Conservation (phyloP, 177 flowering plant species). For the Vitis hybrid region DNA sequence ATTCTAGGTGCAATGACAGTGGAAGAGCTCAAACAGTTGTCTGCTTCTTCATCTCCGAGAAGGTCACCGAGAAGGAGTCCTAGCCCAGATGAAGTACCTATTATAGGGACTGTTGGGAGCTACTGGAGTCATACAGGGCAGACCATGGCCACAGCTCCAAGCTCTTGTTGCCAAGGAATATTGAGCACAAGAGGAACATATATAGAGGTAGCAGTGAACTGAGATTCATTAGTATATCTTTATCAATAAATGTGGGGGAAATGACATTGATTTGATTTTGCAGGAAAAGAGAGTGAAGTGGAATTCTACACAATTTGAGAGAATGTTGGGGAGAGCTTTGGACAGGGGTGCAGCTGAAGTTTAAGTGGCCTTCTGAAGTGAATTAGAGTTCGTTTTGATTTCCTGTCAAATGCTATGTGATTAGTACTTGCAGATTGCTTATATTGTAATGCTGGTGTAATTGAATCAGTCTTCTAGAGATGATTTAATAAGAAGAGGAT, state of each 20-base stretch:
- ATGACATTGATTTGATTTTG: not conserved
- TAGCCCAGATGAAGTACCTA: conserved; percentile 24
- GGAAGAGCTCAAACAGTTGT: conserved; percentile 18
- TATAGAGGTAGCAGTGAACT: conserved; percentile 14
- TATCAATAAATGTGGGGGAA: not conserved
- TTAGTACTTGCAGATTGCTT: too few species aligned
- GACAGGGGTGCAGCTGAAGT: conserved; percentile 8
- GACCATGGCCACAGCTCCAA: conserved; percentile 14
- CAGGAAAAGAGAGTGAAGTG: conserved; percentile 21
- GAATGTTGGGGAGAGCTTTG: conserved; percentile 21
- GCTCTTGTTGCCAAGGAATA: conserved; percentile 13
- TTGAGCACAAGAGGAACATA: conserved; percentile 4
- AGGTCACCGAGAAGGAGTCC: conserved; percentile 7
- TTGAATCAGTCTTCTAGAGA: too few species aligned
- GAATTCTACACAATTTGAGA: conserved; percentile 16
- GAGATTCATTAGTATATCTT: not conserved
- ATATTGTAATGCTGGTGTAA: too few species aligned
- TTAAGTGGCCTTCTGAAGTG: not conserved
- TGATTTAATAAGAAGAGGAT: too few species aligned
- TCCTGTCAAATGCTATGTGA: too few species aligned
- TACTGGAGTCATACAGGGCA: conserved; percentile 38
- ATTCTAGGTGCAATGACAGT: conserved; percentile 28
- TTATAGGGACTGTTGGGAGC: conserved; percentile 38
- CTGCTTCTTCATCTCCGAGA: conserved; percentile 19
- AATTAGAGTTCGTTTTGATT: too few species aligned